These are phyloP conservation scores for Polyporus tsugae DNA, from an alignment of 1,284 basidiomycete genomes.

Conservation along the genomic window DNA sequence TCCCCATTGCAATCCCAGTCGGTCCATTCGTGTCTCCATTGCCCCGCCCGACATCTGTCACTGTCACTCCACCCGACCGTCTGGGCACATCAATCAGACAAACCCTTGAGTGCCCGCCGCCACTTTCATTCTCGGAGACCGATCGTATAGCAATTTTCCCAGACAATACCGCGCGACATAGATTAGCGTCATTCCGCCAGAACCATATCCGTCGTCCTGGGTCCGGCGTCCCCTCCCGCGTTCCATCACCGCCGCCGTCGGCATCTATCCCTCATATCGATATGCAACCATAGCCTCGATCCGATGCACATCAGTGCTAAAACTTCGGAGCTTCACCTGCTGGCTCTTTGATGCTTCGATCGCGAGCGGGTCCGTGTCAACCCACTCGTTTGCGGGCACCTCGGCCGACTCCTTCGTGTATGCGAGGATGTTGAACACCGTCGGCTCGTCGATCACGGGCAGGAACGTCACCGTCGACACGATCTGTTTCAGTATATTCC, in stretches of 20 bases:
- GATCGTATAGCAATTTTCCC: slow-evolving; percentile 19
- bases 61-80: slow-evolving; percentile 24
- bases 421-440: slow-evolving; percentile 94
- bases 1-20: slow-evolving; percentile 18
- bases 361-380: slow-evolving; percentile 93
- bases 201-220: slow-evolving; percentile 15
- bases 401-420: slow-evolving; percentile 91
- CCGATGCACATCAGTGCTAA: slow-evolving; percentile 90
- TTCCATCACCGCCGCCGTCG: slow-evolving; percentile 15
- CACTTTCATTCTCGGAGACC: slow-evolving; percentile 20
- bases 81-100: slow-evolving; percentile 27
- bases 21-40: slow-evolving; percentile 18
- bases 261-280: slow-evolving; percentile 68
- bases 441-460: slow-evolving; percentile 94
- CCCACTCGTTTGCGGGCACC: slow-evolving; percentile 91
- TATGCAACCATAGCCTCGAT: slow-evolving; percentile 92
- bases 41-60: slow-evolving; percentile 28
- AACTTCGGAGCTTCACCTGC: slow-evolving; percentile 91
- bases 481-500: slow-evolving; percentile 98
- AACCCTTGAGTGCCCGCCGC: slow-evolving; percentile 2
- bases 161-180: slow-evolving; percentile 11
- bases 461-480: slow-evolving; percentile 96
- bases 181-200: slow-evolving; percentile 5
- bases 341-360: slow-evolving; percentile 97
- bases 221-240: slow-evolving; percentile 25